These are phyloP conservation scores for Lolium rigidum DNA, from an alignment of 176 grass and related monocot species.

Conservation along the genomic window DNA sequence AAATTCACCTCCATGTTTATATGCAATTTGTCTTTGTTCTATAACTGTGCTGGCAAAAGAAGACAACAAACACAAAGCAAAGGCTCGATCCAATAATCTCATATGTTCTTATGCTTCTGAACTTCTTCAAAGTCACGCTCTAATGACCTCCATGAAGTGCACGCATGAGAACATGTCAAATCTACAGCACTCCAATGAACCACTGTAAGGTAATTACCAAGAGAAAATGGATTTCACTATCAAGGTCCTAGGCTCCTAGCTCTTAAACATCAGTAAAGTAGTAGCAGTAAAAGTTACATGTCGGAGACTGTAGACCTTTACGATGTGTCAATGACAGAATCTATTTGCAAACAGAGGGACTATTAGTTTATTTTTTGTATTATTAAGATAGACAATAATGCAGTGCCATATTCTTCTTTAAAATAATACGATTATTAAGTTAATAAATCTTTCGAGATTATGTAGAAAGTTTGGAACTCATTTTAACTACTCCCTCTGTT, in stretches of 20 bases:
- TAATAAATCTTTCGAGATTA: not conserved
- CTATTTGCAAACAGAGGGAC: not conserved
- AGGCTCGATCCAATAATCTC: conserved; percentile 19
- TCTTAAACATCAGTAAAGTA: conserved; percentile 23
- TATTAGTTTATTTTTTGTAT: conserved; percentile 11
- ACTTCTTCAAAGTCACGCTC: not conserved
- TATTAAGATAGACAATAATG: not conserved
- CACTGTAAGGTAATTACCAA: conserved; percentile 25
- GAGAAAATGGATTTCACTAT: not conserved
- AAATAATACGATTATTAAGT: not conserved
- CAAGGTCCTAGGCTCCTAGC: conserved; percentile 21
- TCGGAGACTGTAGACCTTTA: not conserved
- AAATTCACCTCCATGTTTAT: not conserved
- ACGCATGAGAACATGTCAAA: conserved; percentile 17
- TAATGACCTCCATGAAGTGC: conserved; percentile 26
- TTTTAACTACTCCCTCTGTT: not conserved
- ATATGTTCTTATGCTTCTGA: not conserved
- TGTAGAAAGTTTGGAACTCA: not conserved
- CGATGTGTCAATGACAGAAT: not conserved
- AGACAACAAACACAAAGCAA: not conserved
- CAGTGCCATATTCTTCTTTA: not conserved
- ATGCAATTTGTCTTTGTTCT: not conserved
- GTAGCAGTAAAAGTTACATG: not conserved
- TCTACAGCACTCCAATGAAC: not conserved
- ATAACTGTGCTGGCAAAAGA: not conserved